A percentile compares a stretch with the other conserved stretches of the same genome.
Conservation (phyloP, 192 early-diverging fungal species). For the Backusella luteola region DNA sequence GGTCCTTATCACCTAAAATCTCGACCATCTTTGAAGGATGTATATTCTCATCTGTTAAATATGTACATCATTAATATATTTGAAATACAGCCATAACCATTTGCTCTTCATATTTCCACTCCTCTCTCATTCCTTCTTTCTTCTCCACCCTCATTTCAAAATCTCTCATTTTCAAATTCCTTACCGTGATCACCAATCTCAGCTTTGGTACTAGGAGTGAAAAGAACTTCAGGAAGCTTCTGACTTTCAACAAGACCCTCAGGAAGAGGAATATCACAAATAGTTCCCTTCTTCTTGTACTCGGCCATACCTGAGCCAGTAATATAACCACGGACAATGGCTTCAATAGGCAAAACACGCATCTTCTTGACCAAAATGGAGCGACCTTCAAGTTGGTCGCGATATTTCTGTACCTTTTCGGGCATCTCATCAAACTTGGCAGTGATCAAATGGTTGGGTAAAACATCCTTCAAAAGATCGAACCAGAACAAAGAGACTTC, state of each 20-base stretch:
- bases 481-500: conserved; percentile 98
- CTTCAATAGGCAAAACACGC: conserved; percentile 92
- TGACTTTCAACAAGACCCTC: conserved; percentile 80
- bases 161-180: neutral
- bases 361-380: conserved; percentile 91
- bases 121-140: neutral
- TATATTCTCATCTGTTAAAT: conserved; percentile 88
- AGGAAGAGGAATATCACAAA: conserved; percentile 91
- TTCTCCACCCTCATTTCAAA: neutral
- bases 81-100: neutral
- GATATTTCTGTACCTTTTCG: conserved; percentile 80
- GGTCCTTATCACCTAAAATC: conserved; percentile 76
- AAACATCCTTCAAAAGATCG: conserved; percentile 76
- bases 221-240: conserved; percentile 78
- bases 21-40: conserved; percentile 86
- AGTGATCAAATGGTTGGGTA: conserved; percentile 97
- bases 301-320: conserved; percentile 95
- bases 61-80: neutral
- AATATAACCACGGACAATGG: conserved; percentile 98
- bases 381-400: conserved; percentile 83
- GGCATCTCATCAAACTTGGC: conserved; percentile 94
- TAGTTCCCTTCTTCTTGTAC: conserved; percentile 88
- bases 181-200: conserved; percentile 94
- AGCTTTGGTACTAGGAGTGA: conserved; percentile 98
- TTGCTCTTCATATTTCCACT: neutral